Conservation (phyloP, 2,329 filamentous ascomycete genomes). For the Metarhizium sp. region DNA sequence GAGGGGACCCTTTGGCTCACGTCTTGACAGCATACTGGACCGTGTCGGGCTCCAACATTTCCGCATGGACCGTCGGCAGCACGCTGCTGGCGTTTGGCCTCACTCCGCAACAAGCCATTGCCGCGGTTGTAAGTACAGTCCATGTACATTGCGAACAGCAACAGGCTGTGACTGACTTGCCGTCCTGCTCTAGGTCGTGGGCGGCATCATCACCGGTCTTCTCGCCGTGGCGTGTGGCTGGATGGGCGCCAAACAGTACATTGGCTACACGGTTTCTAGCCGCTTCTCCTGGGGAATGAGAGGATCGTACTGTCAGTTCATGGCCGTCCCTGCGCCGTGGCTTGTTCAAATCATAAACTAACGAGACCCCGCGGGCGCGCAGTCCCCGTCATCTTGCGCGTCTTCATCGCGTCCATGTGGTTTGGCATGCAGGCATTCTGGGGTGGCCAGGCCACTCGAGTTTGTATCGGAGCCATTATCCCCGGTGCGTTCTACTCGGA, state of each 20-base stretch:
- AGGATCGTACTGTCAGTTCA: constrained; percentile 27
- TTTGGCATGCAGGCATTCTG: constrained; percentile 21
- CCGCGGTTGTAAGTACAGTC: constrained; percentile 10
- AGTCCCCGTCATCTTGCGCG: constrained; percentile 17
- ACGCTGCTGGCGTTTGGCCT: constrained; percentile 16
- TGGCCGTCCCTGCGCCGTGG: not conserved
- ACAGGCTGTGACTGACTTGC: no score
- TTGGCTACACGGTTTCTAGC: constrained; percentile 17
- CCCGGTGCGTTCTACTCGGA: constrained; percentile 8
- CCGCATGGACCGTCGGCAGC: constrained; percentile 16
- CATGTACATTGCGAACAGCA: no score
- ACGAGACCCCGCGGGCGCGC: not conserved
- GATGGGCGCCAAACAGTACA: constrained; percentile 15
- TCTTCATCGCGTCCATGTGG: constrained; percentile 17
- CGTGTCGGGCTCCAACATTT: constrained; percentile 15
- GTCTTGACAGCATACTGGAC: constrained; percentile 12
- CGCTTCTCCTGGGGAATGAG: constrained; percentile 39
- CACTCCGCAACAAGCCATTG: constrained; percentile 17
- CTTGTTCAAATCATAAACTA: not conserved
- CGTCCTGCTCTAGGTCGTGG: no score
- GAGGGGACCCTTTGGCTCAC: not conserved
- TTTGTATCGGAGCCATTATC: constrained; percentile 18
- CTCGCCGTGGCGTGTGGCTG: constrained; percentile 6
- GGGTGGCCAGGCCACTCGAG: constrained; percentile 18
- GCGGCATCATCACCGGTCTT: no score